Percentiles rank a stretch among this genome's conserved stretches.
Evolutionary conservation across 2,329 filamentous ascomycete species (phyloP).

Genomic region (Fusarium albosuccineum): DNA sequence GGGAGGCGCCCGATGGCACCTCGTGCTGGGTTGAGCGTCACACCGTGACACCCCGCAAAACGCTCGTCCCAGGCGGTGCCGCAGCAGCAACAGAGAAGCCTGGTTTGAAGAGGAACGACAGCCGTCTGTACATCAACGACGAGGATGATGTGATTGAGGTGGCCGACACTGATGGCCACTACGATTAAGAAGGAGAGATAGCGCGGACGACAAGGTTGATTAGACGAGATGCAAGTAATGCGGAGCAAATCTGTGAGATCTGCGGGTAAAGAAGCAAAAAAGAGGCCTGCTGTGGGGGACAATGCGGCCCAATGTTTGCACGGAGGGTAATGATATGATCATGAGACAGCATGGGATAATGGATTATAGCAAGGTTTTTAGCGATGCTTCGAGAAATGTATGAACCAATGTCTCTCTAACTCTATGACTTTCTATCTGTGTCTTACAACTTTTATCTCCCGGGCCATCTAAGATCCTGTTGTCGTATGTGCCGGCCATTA

Average conservation of each 20-base stretch:
- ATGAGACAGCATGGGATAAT: conserved; percentile 20
- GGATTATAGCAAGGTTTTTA: conserved; percentile 16
- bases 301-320: not conserved
- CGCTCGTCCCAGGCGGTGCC: conserved; percentile 8
- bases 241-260: conserved; percentile 13
- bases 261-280: not conserved
- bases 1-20: conserved; percentile 53
- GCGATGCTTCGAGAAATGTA: conserved; percentile 21
- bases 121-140: conserved; percentile 44
- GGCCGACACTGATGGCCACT: conserved; percentile 42
- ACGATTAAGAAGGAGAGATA: conserved; percentile 32
- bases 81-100: conserved; percentile 19
- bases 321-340: conserved; percentile 1
- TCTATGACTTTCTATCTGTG: conserved; percentile 1
- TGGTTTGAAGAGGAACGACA: conserved; percentile 42
- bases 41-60: conserved; percentile 42
- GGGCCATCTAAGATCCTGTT: conserved; percentile 4
- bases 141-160: conserved; percentile 47
- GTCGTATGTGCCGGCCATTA: not conserved
- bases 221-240: conserved; percentile 26
- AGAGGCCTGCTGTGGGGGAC: not conserved
- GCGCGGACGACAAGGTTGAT: not conserved
- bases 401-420: conserved; percentile 24
- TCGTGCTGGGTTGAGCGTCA: conserved; percentile 56
- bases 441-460: not conserved